A percentile compares a stretch with the other conserved stretches of the same genome.
These are phyloP conservation scores for Tuctoria greenei DNA, from an alignment of 176 grass and related monocot genomes.

Conservation along the genomic window DNA sequence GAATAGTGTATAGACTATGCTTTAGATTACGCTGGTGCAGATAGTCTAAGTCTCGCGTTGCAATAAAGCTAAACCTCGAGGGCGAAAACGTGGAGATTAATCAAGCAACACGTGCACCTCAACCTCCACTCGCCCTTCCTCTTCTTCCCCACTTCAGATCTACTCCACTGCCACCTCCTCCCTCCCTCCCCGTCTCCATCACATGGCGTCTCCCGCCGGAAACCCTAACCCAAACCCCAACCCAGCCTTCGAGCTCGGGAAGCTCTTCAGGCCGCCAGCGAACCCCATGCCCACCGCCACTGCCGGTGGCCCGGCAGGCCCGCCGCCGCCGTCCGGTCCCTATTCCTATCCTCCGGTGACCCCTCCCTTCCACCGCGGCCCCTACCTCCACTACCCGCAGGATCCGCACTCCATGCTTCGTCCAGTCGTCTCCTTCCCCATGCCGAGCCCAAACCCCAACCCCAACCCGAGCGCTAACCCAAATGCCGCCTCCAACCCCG, in stretches of 20 bases:
- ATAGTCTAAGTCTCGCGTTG: no score
- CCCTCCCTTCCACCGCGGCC: conserved; percentile 67
- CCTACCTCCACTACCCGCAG: conserved; percentile 66
- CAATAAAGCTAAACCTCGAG: neutral
- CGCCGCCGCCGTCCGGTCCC: conserved; percentile 48
- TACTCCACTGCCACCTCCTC: conserved; percentile 33
- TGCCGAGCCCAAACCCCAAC: conserved; percentile 39
- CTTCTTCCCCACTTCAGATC: conserved; percentile 34
- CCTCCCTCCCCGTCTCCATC: conserved; percentile 35
- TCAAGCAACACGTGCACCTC: conserved; percentile 26
- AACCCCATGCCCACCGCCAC: conserved; percentile 27
- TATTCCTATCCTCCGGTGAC: conserved; percentile 77
- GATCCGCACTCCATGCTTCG: conserved; percentile 44
- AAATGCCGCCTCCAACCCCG: conserved; percentile 59
- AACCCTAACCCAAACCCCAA: conserved; percentile 64
- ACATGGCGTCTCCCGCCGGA: conserved; percentile 82
- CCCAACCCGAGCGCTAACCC: conserved; percentile 40
- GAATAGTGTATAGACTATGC: no score
- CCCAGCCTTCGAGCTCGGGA: conserved; percentile 54
- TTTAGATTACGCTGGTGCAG: neutral
- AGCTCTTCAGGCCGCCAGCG: conserved; percentile 63
- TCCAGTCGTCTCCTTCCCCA: conserved; percentile 53
- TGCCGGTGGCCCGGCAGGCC: conserved; percentile 32
- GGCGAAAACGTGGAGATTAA: neutral
- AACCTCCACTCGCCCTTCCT: neutral